Percentiles rank a stretch among this genome's conserved stretches.
Evolutionary conservation across 768 basidiomycete species (phyloP).

Genomic region (Cantharellus cinnabarinus): DNA sequence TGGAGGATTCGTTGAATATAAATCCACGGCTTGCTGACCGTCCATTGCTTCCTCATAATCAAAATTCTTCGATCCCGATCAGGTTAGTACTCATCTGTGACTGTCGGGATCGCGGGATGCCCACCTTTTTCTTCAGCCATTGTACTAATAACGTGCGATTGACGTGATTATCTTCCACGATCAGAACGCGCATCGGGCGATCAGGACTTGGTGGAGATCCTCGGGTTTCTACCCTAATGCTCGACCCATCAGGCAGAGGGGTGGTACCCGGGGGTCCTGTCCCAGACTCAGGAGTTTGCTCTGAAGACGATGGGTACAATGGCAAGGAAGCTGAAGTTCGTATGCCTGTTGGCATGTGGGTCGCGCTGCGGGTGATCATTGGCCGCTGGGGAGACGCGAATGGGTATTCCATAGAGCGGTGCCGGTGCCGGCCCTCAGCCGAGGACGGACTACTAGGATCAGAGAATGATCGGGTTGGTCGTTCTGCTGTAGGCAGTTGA

Average conservation of each 20-base stretch:
- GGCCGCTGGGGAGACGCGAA: too few species aligned
- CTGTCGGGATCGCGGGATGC: slow-evolving; percentile 1
- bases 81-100: slow-evolving; percentile 29
- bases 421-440: too few species aligned
- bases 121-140: slow-evolving; percentile 17
- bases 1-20: slow-evolving; percentile 34
- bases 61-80: slow-evolving; percentile 30
- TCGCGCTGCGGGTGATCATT: too few species aligned
- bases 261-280: not conserved
- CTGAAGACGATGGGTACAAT: too few species aligned
- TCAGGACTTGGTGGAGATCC: slow-evolving; percentile 8
- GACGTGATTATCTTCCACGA: slow-evolving; percentile 82
- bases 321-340: too few species aligned
- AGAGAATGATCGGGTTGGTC: too few species aligned
- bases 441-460: too few species aligned
- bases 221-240: not conserved
- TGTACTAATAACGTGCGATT: slow-evolving; percentile 49
- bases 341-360: too few species aligned
- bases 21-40: slow-evolving; percentile 63
- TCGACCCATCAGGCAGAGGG: not conserved
- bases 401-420: too few species aligned
- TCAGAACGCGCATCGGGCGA: slow-evolving; percentile 38
- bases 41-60: slow-evolving; percentile 63
- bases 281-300: too few species aligned
- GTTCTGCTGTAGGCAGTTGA: not conserved